phyloP scores from a whole-genome alignment of 2,329 filamentous ascomycete species.

The Aspergillus aculeatus region DNA sequence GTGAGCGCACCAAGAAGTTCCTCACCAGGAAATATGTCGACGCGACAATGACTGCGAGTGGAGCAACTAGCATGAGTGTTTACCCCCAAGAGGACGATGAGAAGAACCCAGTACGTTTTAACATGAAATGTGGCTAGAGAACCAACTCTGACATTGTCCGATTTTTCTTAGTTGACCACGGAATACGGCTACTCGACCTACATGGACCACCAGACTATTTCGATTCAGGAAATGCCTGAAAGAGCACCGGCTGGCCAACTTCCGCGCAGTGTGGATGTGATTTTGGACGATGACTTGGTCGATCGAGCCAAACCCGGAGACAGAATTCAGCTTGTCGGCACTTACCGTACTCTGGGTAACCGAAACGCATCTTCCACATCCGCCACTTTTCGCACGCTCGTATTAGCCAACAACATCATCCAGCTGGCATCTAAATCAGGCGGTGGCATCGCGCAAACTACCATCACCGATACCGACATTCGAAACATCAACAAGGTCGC shows the following conservation, averaged over 20 bases:
- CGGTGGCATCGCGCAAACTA: slow-evolving; percentile 85
- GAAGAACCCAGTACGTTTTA: slow-evolving; percentile 67
- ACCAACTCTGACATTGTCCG: slow-evolving; percentile 13
- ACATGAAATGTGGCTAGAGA: neutral
- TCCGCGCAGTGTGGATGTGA: slow-evolving; percentile 91
- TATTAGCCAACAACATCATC: slow-evolving; percentile 93
- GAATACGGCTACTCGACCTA: slow-evolving; percentile 97
- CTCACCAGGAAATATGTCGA: slow-evolving; percentile 88
- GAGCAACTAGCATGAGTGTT: slow-evolving; percentile 82
- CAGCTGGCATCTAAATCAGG: slow-evolving; percentile 94
- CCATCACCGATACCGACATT: slow-evolving; percentile 94
- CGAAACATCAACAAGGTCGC: slow-evolving; percentile 97
- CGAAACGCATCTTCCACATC: slow-evolving; percentile 87
- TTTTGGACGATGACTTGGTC: slow-evolving; percentile 93
- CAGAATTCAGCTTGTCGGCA: slow-evolving; percentile 93
- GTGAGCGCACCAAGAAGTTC: slow-evolving; percentile 81
- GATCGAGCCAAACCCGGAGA: slow-evolving; percentile 95
- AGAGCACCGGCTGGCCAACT: slow-evolving; percentile 92
- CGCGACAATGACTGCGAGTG: slow-evolving; percentile 91
- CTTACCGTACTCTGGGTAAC: slow-evolving; percentile 91
- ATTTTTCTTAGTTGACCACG: slow-evolving; percentile 65
- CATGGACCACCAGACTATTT: slow-evolving; percentile 94
- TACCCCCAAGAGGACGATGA: slow-evolving; percentile 93
- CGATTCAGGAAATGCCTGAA: slow-evolving; percentile 99
- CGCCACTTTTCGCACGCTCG: slow-evolving; percentile 89